Evolutionary conservation across 2,329 filamentous ascomycete species (phyloP), one percentile per base, ranked within the genome.

Genomic region (Arthroderma sp.): DNA sequence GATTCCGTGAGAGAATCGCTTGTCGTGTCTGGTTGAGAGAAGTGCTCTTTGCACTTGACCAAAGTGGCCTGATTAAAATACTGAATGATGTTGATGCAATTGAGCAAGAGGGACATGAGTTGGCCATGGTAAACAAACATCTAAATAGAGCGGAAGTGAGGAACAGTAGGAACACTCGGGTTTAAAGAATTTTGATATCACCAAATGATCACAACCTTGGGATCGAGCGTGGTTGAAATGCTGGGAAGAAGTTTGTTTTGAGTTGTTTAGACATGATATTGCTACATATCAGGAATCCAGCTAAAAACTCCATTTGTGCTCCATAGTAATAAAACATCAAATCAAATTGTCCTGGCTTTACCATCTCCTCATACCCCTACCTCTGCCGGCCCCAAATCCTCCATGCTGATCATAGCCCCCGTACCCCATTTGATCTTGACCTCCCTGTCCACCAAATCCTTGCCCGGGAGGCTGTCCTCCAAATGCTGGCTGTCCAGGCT

Each of bases 361-460:
- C 56, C 64, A 57, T 50, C 65, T 56, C 43, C 64, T 54, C 47
- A 58, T 52, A 45, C 53, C 47, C 41, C 57, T 53, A 34, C 63
- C 56, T 48, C 66, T 61, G 36, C 63, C 53, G 15, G 50, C 63
- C 32, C 56, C 59, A 51, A 58, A 64, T 40, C 58, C 60, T 27
- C 59, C 62, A 34, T 63, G 62, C 46, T 63, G 64, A 36, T 64
- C 61, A 38, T 62, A 65, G 33, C 63, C 64, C 44, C 61, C 63
- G 41, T 61, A 66, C 45, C 63, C 63, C 62, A 66, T 66, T 47
- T 65, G 66, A 11, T 58, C 56, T 38, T 63, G 62, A 11, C 61
- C 61, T 41, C 58, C 61, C 49, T 64, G 61, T 8, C 57, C 56
- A 8, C 52, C 53, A 40, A 59, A 64, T 6, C 53, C 59, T 47